Conservation (phyloP, 2,329 filamentous ascomycete genomes). For the Stagonosporopsis cucurbitacearum region DNA sequence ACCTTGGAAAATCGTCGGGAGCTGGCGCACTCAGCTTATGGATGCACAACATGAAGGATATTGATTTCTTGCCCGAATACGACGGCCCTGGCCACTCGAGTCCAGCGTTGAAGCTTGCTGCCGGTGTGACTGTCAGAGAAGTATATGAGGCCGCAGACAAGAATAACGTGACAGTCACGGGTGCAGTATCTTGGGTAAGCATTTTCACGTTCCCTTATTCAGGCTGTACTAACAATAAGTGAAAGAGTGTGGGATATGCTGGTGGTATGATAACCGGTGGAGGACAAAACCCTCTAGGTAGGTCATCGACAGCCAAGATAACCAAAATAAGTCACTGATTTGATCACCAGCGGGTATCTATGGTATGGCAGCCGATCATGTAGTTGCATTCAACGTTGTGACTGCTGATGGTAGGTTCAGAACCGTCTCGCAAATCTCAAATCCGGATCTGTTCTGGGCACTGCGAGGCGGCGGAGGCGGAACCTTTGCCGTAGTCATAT, state of each 20-base stretch:
- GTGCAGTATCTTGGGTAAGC: conserved; percentile 20
- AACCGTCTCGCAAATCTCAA: background rate
- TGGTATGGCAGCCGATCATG: background rate
- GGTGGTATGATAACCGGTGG: background rate
- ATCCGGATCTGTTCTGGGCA: background rate
- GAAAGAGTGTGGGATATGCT: background rate
- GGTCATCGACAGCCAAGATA: background rate
- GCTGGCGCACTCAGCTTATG: conserved; percentile 15
- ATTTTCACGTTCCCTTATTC: no score
- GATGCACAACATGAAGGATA: conserved; percentile 17
- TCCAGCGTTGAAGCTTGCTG: conserved; percentile 4
- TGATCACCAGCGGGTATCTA: background rate
- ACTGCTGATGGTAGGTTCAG: background rate
- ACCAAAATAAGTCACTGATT: conserved; percentile 5
- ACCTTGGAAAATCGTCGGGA: conserved; percentile 16
- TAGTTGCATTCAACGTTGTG: background rate
- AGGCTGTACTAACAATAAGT: conserved; percentile 7
- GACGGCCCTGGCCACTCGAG: background rate
- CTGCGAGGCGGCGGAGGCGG: background rate
- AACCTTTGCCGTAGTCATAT: background rate
- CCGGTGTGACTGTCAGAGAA: conserved; percentile 22
- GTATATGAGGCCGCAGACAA: conserved; percentile 19
- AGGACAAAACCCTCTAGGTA: background rate
- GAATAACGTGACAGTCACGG: conserved; percentile 15
- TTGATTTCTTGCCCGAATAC: conserved; percentile 13